Evolutionary conservation across 352 stramenopile genomes (phyloP).

Genomic region (Pythium aquatile): DNA sequence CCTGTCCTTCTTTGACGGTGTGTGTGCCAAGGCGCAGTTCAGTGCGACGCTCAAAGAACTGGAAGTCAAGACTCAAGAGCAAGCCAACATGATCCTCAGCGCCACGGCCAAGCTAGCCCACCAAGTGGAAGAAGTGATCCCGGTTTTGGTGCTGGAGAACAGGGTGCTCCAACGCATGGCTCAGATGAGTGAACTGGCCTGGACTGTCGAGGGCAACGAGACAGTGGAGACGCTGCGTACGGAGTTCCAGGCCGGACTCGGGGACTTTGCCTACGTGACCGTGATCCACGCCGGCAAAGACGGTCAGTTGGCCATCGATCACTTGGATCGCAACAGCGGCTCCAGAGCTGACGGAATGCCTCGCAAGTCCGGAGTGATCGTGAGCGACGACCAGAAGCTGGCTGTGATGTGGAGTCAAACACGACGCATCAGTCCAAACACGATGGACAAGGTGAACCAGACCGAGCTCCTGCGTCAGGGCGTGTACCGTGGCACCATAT

Average conservation of each 20-base stretch:
- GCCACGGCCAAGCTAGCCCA: constrained; percentile 11
- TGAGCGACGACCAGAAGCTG: constrained; percentile 10
- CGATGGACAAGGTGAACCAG: constrained; percentile 4
- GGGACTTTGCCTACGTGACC: constrained; percentile 7
- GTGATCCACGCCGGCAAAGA: constrained; percentile 11
- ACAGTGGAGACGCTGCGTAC: not conserved
- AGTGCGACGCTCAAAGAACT: constrained; percentile 14
- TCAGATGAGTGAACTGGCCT: not conserved
- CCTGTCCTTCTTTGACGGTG: constrained; percentile 16
- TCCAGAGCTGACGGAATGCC: not conserved
- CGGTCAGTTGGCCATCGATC: constrained; percentile 2
- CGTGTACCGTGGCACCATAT: constrained; percentile 10
- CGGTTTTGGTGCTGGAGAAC: constrained; percentile 6
- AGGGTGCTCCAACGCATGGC: not conserved
- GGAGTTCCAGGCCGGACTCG: not conserved
- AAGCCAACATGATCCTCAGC: constrained; percentile 12
- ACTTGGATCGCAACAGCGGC: constrained; percentile 3
- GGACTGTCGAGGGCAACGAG: not conserved
- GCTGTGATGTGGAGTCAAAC: constrained; percentile 15
- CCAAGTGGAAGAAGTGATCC: constrained; percentile 22
- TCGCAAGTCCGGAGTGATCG: not conserved
- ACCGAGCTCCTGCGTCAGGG: constrained; percentile 16
- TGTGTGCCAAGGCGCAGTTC: constrained; percentile 18
- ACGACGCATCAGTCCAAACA: not conserved
- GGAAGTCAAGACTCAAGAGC: constrained; percentile 13